Percentiles rank a stretch among this genome's conserved stretches.
Conservation (phyloP, 208 protist species). For the Trypanosomatidae sp. region DNA sequence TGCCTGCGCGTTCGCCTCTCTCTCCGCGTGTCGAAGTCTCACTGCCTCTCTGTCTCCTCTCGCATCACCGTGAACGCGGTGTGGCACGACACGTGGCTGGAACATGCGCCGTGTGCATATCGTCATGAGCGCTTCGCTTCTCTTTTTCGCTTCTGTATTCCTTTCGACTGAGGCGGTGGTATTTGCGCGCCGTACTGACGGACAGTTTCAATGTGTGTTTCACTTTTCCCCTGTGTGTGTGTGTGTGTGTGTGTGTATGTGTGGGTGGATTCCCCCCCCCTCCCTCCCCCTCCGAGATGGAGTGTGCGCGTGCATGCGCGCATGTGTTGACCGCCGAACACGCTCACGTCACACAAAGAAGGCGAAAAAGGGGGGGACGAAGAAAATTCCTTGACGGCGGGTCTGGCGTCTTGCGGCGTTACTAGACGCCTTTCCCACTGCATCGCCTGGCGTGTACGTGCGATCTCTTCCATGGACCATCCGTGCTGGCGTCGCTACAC, state of each 20-base stretch:
- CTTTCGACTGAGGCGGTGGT: not conserved
- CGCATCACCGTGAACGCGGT: too few relatives aligned
- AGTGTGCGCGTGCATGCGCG: not conserved
- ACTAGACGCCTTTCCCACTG: not conserved
- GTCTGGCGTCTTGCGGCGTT: not conserved
- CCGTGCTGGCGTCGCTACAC: not conserved
- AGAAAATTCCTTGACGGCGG: not conserved
- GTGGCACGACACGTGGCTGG: too few relatives aligned
- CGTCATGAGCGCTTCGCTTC: not conserved
- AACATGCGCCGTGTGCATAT: too few relatives aligned
- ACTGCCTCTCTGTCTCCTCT: too few relatives aligned
- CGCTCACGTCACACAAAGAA: not conserved
- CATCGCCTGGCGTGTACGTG: not conserved
- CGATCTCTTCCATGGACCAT: not conserved
- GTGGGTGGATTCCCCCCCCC: not conserved
- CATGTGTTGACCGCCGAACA: not conserved
- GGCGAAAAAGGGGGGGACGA: too few relatives aligned
- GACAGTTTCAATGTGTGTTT: not conserved
- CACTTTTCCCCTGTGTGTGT: not conserved
- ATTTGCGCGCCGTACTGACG: not conserved
- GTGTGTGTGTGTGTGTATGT: not conserved
- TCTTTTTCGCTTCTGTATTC: not conserved
- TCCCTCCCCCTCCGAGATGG: too few relatives aligned
- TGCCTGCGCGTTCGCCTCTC: not conserved
- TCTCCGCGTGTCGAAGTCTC: too few relatives aligned